phyloP scores from a whole-genome alignment of 805 yeast species.

The Torulaspora delbrueckii region DNA sequence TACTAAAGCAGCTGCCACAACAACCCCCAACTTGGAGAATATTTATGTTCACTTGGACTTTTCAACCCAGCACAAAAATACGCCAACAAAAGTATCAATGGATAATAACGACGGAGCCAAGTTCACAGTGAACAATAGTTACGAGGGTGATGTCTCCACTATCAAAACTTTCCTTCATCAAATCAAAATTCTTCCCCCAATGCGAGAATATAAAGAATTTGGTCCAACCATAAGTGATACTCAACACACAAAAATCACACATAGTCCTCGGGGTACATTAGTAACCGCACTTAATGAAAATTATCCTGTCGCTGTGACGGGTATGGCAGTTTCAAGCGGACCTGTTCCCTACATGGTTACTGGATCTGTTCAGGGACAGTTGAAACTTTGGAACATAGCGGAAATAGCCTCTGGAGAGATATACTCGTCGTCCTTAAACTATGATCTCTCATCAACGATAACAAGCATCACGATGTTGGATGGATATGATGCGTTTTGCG shows the following conservation, averaged over 20 bases:
- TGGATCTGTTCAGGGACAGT: constrained; percentile 67
- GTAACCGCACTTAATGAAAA: constrained; percentile 64
- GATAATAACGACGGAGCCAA: constrained; percentile 16
- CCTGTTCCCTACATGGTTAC: constrained; percentile 65
- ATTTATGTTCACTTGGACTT: constrained; percentile 44
- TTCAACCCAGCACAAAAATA: constrained; percentile 12
- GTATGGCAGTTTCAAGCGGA: constrained; percentile 51
- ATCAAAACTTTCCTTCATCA: constrained; percentile 52
- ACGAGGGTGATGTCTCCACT: constrained; percentile 62
- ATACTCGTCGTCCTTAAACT: constrained; percentile 44
- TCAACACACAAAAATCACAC: constrained; percentile 17
- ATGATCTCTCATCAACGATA: constrained; percentile 48
- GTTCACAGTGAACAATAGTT: constrained; percentile 47
- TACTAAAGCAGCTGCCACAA: constrained; percentile 40
- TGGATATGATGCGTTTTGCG: constrained; percentile 55
- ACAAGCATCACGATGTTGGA: constrained; percentile 48
- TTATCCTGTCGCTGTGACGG: constrained; percentile 46
- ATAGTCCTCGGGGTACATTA: constrained; percentile 41
- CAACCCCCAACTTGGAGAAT: constrained; percentile 38
- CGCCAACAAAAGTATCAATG: constrained; percentile 5
- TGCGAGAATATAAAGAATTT: constrained; percentile 64
- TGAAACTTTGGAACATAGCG: constrained; percentile 74
- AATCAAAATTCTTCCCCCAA: constrained; percentile 50
- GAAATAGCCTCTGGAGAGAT: constrained; percentile 60
- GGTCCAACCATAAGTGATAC: constrained; percentile 37